Evolutionary conservation across 2,329 filamentous ascomycete genomes (phyloP), one percentile per base, ranked within the genome.

Genomic region (Raffaelea arxii): DNA sequence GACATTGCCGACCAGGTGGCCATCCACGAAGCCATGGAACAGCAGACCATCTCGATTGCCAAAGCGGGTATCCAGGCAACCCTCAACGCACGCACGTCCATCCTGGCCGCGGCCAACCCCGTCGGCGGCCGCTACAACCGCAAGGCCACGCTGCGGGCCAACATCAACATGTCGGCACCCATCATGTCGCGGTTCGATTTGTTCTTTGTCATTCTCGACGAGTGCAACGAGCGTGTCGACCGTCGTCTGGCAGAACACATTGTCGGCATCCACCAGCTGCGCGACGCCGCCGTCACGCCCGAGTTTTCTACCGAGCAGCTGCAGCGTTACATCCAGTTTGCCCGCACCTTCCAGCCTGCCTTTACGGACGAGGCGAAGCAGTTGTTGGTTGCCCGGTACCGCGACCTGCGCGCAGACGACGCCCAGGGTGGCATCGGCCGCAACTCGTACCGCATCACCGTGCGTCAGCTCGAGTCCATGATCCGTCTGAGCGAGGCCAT

Each of bases 1-100:
- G 92, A 98, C 59, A 86, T 98, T 51, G 81, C 72, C 44, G 92
- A 98, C 63, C 92, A 98, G 68, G 92, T 98, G 46, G 92, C 92
- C 54, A 98, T 98, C 59, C 92, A 98, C 76, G 92, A 98, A 79
- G 92, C 92, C 49, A 98, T 98, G 92, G 92, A 98, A 77, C 92
- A 98, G 71, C 92, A 98, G 67, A 98, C 92, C 5, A 98, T 98
- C 54, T 96, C 89, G 9, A 98, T 98, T 58, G 91, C 92, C 50
- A 98, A 98, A 68, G 92, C 92, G 5, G 92, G 92, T 58, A 98
- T 98, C 49, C 92, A 98, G 63, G 94, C 92, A 4, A 98, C 92
- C 0, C 77, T 98, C 40, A 98, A 98, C 60, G 92, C 92, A 3
- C 81, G 92, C 46, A 96, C 92, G 1, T 92, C 85, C 41, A 97